Conservation (phyloP, 495 filamentous ascomycete species). For the Hypomontagnella monticulosa region DNA sequence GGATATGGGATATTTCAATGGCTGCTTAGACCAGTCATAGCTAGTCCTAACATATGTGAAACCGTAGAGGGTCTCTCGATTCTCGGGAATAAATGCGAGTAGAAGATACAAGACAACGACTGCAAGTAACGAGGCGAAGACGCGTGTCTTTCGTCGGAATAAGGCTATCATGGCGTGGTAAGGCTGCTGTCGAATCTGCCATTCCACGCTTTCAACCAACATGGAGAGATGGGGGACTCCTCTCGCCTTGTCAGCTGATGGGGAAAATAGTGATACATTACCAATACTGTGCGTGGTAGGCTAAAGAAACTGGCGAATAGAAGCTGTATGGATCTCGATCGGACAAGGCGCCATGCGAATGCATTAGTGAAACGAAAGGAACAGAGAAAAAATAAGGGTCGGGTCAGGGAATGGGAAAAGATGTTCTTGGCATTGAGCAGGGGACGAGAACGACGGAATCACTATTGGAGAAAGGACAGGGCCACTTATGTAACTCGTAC, state of each 20-base stretch:
- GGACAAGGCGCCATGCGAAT: slow-evolving; percentile 15
- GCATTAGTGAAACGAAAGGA: slow-evolving; percentile 36
- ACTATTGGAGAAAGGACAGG: no score
- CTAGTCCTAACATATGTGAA: slow-evolving; percentile 48
- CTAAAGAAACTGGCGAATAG: slow-evolving; percentile 17
- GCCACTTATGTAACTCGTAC: no score
- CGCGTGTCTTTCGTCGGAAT: slow-evolving; percentile 44
- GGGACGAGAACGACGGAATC: background rate
- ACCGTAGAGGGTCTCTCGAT: slow-evolving; percentile 42
- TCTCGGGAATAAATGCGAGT: slow-evolving; percentile 44
- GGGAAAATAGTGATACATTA: slow-evolving; percentile 23
- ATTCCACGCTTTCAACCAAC: slow-evolving; percentile 46
- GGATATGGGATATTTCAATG: slow-evolving; percentile 47
- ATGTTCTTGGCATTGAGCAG: background rate
- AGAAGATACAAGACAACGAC: slow-evolving; percentile 41
- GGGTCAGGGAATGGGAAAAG: slow-evolving; percentile 24
- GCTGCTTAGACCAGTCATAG: slow-evolving; percentile 56
- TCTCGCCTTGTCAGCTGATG: slow-evolving; percentile 21
- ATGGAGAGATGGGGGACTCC: slow-evolving; percentile 34
- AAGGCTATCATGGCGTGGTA: slow-evolving; percentile 38
- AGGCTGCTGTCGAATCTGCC: slow-evolving; percentile 40
- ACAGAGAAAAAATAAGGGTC: slow-evolving; percentile 18
- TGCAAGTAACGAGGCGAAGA: slow-evolving; percentile 28
- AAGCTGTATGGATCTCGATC: slow-evolving; percentile 6
- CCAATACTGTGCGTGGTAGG: slow-evolving; percentile 10